A percentile compares a stretch with the other conserved stretches of the same genome.
These are phyloP conservation scores for Rhizoclosmatium sp. DNA, from an alignment of 192 early-diverging fungal species.

Conservation along the genomic window DNA sequence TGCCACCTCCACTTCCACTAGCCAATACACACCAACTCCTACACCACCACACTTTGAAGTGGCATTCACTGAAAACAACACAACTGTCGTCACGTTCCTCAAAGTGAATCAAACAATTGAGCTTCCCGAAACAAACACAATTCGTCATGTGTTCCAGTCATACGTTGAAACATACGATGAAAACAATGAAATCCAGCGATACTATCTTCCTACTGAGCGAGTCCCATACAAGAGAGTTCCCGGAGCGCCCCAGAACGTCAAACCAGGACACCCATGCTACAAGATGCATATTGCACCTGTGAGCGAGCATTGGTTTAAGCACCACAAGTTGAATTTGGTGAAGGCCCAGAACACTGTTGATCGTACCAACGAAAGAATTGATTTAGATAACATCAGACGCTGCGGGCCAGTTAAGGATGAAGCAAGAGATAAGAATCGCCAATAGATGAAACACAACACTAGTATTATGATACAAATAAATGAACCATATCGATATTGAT, in stretches of 20 bases:
- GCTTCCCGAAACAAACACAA: neutral
- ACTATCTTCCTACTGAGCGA: neutral
- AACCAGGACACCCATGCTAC: slow-evolving; percentile 18
- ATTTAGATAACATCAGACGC: neutral
- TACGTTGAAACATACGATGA: slow-evolving; percentile 1
- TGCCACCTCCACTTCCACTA: neutral
- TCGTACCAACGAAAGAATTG: neutral
- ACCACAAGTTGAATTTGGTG: slow-evolving; percentile 3
- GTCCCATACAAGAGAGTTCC: neutral
- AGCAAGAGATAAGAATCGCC: too few relatives aligned
- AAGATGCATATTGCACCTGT: neutral
- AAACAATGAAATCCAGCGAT: neutral
- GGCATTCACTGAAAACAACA: neutral
- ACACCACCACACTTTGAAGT: slow-evolving; percentile 4
- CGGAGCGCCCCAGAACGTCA: slow-evolving; percentile 1
- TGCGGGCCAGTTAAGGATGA: neutral
- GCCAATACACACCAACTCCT: neutral
- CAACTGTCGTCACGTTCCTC: neutral
- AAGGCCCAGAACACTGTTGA: neutral
- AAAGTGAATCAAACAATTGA: neutral
- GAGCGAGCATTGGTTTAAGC: slow-evolving; percentile 1
- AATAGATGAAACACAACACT: too few relatives aligned
- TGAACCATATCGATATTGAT: too few relatives aligned
- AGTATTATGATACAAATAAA: too few relatives aligned
- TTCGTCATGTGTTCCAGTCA: neutral